Conservation (phyloP, 768 basidiomycete species). For the Leccinum aurantiacum region DNA sequence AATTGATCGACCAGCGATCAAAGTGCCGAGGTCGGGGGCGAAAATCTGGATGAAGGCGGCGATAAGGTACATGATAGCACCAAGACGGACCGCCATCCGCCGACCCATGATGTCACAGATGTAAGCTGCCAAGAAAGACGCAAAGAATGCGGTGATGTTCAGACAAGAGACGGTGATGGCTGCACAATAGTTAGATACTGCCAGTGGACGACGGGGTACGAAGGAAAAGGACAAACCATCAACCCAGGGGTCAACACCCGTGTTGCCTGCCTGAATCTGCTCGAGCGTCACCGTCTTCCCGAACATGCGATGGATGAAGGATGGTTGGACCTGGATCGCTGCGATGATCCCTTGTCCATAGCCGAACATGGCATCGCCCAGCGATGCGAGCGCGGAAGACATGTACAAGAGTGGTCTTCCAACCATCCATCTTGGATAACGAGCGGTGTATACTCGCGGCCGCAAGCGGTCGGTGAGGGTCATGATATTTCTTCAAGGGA, state of each 20-base stretch:
- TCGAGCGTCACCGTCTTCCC: conserved; percentile 43
- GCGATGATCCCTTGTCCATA: conserved; percentile 56
- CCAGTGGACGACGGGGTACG: not conserved
- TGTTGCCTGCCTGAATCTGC: conserved; percentile 43
- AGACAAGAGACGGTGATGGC: conserved; percentile 51
- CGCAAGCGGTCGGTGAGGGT: conserved; percentile 31
- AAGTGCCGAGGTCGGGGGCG: conserved; percentile 41
- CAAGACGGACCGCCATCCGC: conserved; percentile 49
- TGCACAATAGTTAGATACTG: conserved; percentile 16
- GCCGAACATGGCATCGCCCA: conserved; percentile 58
- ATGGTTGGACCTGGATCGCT: conserved; percentile 50
- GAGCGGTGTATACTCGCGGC: conserved; percentile 41
- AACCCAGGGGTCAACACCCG: conserved; percentile 45
- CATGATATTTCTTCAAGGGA: conserved; percentile 19
- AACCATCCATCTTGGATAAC: conserved; percentile 54
- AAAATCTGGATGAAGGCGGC: conserved; percentile 52
- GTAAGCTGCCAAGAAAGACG: conserved; percentile 47
- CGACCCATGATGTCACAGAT: conserved; percentile 51
- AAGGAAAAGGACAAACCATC: conserved; percentile 38
- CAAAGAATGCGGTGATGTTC: conserved; percentile 49
- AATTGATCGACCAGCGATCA: conserved; percentile 45
- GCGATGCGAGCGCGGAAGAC: conserved; percentile 52
- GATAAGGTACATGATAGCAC: conserved; percentile 48
- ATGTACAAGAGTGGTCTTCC: conserved; percentile 49
- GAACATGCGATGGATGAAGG: conserved; percentile 51